Evolutionary conservation across 192 early-diverging fungal species (phyloP), one percentile per base, ranked within the genome.

Genomic region (Chytriomyces sp.): DNA sequence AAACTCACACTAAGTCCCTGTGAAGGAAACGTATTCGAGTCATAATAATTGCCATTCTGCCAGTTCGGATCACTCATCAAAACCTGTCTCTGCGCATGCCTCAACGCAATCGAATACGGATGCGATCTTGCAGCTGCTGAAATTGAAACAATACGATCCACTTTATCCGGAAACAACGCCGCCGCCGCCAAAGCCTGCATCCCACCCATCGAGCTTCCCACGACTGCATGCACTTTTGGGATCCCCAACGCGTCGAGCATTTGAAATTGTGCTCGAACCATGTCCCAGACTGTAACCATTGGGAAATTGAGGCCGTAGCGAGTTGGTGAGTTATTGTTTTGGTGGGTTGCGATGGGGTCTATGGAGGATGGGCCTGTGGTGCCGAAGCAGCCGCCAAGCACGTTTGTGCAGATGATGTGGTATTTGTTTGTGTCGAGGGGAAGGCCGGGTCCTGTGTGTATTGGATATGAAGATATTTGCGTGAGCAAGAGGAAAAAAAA

Each of bases 11-110:
- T 98, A 94, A 98, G 96, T 0, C 97, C 97, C 26, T 93, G 86
- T 80, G 96, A 94, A 53, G 97, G 97, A 72, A 89, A 89, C 7
- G 94, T 86, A 46, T 89, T 87, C 23, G 18, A 16, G 53, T 93
- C 89, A 35, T 35, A 35, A 83, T 98, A 98, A 65, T 91, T 93
- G 0, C 97, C 97, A 73, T 92, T 91, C 76, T 94, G 94, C 92
- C 95, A 97, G 82, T 97, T 94, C 11, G 95, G 95, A 83, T 98
- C 97, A 6, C 92, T 80, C 97, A 98, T 97, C n/a, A 95, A 84
- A 0, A 93, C 94, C 88, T 96, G 95, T 28, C 97, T 86, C 83
- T 98, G 97, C 6, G 93, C 93, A 73, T 95, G 93, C 49, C 97
- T 86, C 64, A 97, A 72, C 5, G 97, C 97, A 62, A 98, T 98